Evolutionary conservation across 1,284 basidiomycete species (phyloP).

Genomic region (Flammula alnicola): DNA sequence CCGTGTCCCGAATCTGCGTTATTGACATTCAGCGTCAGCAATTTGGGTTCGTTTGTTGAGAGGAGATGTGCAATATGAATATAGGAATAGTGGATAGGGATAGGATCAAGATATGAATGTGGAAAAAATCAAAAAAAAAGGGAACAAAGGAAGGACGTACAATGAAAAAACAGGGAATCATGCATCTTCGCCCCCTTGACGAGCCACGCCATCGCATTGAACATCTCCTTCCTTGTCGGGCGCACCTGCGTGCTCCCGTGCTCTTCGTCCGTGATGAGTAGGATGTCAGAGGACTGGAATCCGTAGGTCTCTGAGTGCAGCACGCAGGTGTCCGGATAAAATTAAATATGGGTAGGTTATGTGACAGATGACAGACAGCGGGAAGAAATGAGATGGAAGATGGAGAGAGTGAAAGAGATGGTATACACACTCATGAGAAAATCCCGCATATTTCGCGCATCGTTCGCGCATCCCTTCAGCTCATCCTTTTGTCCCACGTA

Average conservation of each 20-base stretch:
- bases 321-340: constrained; percentile 1
- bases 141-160: constrained; percentile 41
- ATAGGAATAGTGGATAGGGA: too few species aligned
- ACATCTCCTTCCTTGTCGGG: constrained; percentile 81
- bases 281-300: constrained; percentile 76
- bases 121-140: too few species aligned
- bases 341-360: not conserved
- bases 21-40: not conserved
- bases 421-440: constrained; percentile 70
- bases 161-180: constrained; percentile 92
- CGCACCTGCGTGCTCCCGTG: constrained; percentile 52
- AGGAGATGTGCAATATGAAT: not conserved
- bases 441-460: constrained; percentile 72
- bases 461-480: constrained; percentile 83
- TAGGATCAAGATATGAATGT: too few species aligned
- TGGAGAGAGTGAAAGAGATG: too few species aligned
- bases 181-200: constrained; percentile 73
- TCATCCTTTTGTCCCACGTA: constrained; percentile 68
- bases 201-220: constrained; percentile 86
- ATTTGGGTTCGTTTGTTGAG: not conserved
- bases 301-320: constrained; percentile 55
- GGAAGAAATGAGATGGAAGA: too few species aligned
- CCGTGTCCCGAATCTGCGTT: constrained; percentile 80
- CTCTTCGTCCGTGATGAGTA: constrained; percentile 79
- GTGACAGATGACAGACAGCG: not conserved